Evolutionary conservation across 2,329 filamentous ascomycete genomes (phyloP).

Genomic region (Talaromyces funiculosus): DNA sequence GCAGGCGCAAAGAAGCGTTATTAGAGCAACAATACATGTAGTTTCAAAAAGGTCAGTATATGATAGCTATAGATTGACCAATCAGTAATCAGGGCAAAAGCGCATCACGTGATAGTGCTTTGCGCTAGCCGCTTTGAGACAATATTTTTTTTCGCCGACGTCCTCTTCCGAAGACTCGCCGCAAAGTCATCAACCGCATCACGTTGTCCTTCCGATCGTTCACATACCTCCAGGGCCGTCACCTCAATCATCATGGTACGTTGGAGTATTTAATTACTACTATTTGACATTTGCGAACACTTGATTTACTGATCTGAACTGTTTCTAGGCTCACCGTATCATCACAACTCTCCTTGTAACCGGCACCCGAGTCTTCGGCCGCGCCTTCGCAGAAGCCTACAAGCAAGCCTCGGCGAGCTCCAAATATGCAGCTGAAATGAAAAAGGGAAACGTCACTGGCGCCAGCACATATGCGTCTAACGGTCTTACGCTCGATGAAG

Average conservation of each 20-base stretch:
- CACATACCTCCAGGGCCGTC: neutral
- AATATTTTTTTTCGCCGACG: slow-evolving; percentile 9
- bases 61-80: neutral
- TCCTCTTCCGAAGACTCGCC: slow-evolving; percentile 7
- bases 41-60: neutral
- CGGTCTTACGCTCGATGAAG: slow-evolving; percentile 89
- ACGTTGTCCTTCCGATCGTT: neutral
- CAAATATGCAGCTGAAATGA: slow-evolving; percentile 69
- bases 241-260: slow-evolving; percentile 8
- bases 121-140: slow-evolving; percentile 1
- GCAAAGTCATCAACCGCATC: slow-evolving; percentile 1
- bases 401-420: slow-evolving; percentile 87
- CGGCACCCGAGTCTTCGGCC: slow-evolving; percentile 84
- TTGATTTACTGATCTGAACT: neutral
- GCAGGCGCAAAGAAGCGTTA: no score
- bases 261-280: neutral
- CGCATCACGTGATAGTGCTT: neutral
- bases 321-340: slow-evolving; percentile 76
- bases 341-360: slow-evolving; percentile 89
- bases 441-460: slow-evolving; percentile 50
- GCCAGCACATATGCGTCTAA: slow-evolving; percentile 55
- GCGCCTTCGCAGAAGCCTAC: slow-evolving; percentile 90
- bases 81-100: neutral
- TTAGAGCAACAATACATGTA: no score
- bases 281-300: neutral